Percentiles rank a stretch among this genome's conserved stretches.
Evolutionary conservation across 2,329 filamentous ascomycete genomes (phyloP).

Genomic region (Fusarium equiseti): DNA sequence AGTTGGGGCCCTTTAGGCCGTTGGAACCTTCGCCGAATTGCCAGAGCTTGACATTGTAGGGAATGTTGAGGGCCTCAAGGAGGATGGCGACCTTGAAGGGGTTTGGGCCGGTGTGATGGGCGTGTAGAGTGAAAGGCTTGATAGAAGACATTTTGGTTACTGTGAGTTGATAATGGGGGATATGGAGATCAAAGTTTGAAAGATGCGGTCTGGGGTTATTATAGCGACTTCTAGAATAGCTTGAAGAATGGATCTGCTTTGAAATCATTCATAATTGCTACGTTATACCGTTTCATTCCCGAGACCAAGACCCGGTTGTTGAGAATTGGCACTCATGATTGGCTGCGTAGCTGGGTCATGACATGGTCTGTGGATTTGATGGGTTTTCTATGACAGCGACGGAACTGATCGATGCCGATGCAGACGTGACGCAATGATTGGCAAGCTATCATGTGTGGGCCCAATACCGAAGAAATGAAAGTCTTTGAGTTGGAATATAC

Average conservation of each 20-base stretch:
- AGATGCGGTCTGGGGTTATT: neutral
- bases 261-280: conserved; percentile 1
- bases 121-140: conserved; percentile 20
- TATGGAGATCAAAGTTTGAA: neutral
- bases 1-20: conserved; percentile 45
- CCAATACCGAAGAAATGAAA: no score
- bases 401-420: neutral
- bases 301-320: neutral
- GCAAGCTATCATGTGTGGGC: no score
- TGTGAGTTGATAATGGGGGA: neutral
- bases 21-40: conserved; percentile 24
- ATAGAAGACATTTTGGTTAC: conserved; percentile 3
- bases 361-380: neutral
- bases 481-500: no score
- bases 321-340: neutral
- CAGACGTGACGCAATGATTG: neutral
- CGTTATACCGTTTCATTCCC: neutral
- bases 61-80: conserved; percentile 49
- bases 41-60: conserved; percentile 44
- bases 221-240: neutral
- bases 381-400: neutral
- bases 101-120: conserved; percentile 34
- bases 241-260: neutral
- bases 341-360: neutral
- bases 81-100: conserved; percentile 47